Conservation (phyloP, 2,329 filamentous ascomycete species). For the Zymoseptoria ardabiliae region DNA sequence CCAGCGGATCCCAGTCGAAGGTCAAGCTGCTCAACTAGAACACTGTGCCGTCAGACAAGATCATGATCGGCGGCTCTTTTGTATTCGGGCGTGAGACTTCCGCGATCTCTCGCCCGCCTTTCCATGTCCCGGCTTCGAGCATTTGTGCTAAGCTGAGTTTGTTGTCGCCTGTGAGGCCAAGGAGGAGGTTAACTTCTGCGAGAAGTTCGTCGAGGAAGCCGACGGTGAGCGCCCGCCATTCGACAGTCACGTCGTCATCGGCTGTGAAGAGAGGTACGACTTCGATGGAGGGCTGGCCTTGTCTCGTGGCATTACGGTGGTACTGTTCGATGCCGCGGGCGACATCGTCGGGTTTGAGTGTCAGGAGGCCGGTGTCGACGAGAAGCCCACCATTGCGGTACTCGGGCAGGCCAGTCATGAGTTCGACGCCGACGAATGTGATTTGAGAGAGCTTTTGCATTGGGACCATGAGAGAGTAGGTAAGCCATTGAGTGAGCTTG, state of each 20-base stretch:
- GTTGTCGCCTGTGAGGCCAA: constrained; percentile 63
- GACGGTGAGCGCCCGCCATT: constrained; percentile 70
- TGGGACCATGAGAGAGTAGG: constrained; percentile 86
- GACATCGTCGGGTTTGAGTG: constrained; percentile 61
- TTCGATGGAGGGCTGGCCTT: constrained; percentile 63
- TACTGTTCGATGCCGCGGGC: constrained; percentile 66
- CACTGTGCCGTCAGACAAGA: constrained; percentile 91
- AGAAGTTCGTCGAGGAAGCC: constrained; percentile 66
- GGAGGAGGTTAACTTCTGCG: constrained; percentile 57
- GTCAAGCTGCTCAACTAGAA: constrained; percentile 52
- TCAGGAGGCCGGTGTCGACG: constrained; percentile 75
- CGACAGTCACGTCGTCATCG: constrained; percentile 70
- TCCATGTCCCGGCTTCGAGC: constrained; percentile 95
- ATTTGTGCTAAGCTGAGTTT: constrained; percentile 75
- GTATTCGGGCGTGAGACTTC: constrained; percentile 94
- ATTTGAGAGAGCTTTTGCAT: constrained; percentile 76
- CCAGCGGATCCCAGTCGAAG: constrained; percentile 19
- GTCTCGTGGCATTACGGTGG: constrained; percentile 61
- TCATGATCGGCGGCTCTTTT: constrained; percentile 92
- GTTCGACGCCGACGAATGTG: constrained; percentile 72
- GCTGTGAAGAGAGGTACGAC: constrained; percentile 67
- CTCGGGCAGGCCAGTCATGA: constrained; percentile 81
- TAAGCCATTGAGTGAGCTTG: constrained; percentile 91
- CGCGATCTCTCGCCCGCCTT: constrained; percentile 93
- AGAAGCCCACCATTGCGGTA: constrained; percentile 89